Evolutionary conservation across 306 rosid genomes (phyloP).

Genomic region (Potentilla sterilis): DNA sequence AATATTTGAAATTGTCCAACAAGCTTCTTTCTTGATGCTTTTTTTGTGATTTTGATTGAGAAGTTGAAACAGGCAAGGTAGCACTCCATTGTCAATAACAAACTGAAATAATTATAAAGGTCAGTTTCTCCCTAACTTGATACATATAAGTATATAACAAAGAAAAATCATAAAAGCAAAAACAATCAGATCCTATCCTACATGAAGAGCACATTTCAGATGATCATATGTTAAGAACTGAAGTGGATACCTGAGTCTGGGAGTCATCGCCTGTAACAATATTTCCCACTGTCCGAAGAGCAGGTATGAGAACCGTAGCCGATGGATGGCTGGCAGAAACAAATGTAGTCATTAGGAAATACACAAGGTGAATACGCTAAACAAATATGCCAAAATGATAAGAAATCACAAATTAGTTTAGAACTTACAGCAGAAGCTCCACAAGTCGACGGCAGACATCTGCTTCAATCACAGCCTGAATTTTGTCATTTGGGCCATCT

Average conservation of each 20-base stretch:
- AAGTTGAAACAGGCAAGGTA: constrained; percentile 52
- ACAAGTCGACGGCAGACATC: constrained; percentile 57
- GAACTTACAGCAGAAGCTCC: constrained; percentile 54
- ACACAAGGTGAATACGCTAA: background rate
- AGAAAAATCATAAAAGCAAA: background rate
- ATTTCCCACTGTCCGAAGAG: constrained; percentile 63
- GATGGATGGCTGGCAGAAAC: constrained; percentile 52
- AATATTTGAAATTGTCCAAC: constrained; percentile 72
- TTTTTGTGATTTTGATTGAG: constrained; percentile 54
- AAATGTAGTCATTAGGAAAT: constrained; percentile 10
- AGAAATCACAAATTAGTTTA: background rate
- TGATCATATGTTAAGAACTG: background rate
- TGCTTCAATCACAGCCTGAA: constrained; percentile 61
- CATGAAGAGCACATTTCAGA: background rate
- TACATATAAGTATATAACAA: background rate
- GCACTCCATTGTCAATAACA: constrained; percentile 53
- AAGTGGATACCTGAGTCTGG: constrained; percentile 56
- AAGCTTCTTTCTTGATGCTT: constrained; percentile 69
- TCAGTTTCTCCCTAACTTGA: constrained; percentile 5
- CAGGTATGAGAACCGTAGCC: constrained; percentile 54
- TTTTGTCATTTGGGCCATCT: constrained; percentile 53
- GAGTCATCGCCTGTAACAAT: constrained; percentile 62
- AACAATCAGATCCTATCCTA: background rate
- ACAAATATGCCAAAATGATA: background rate
- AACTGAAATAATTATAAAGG: constrained; percentile 35